Percentiles rank a stretch among this genome's conserved stretches.
phyloP scores from a whole-genome alignment of 73 alveolate species.

The Paramecium bursaria region DNA sequence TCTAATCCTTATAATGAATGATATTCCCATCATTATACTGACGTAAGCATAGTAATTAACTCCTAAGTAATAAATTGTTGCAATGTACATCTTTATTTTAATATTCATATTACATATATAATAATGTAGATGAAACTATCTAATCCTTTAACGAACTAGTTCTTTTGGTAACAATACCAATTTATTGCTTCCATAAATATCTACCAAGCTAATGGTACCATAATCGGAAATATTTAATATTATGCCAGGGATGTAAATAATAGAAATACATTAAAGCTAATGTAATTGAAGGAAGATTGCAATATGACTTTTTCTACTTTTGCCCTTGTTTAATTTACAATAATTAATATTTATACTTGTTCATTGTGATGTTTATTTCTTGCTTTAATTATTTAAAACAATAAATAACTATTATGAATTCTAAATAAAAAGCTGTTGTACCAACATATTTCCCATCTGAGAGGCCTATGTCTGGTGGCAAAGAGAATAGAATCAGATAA shows the following conservation, averaged over 20 bases:
- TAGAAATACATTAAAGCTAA: slow-evolving; percentile 2
- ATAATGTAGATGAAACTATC: slow-evolving; percentile 23
- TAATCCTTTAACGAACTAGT: background rate
- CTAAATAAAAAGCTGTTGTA: no score
- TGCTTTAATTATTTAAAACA: no score
- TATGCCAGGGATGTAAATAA: background rate
- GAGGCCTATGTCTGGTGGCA: no score
- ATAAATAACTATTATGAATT: no score
- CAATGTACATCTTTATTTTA: no score
- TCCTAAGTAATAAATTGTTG: no score
- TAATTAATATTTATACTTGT: no score
- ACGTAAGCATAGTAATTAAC: no score
- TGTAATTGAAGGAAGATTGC: slow-evolving; percentile 12
- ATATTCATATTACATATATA: slow-evolving; percentile 21
- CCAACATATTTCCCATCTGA: no score
- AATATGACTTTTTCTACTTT: background rate
- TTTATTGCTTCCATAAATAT: background rate
- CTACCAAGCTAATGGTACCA: slow-evolving; percentile 4
- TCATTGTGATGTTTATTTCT: no score
- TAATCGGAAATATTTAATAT: background rate
- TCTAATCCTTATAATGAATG: slow-evolving; percentile 12
- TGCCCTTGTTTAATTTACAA: no score
- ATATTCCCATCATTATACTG: background rate
- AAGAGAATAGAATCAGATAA: no score
- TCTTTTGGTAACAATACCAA: background rate